Evolutionary conservation across 2,329 filamentous ascomycete genomes (phyloP).

Genomic region (Orbilia quercus): DNA sequence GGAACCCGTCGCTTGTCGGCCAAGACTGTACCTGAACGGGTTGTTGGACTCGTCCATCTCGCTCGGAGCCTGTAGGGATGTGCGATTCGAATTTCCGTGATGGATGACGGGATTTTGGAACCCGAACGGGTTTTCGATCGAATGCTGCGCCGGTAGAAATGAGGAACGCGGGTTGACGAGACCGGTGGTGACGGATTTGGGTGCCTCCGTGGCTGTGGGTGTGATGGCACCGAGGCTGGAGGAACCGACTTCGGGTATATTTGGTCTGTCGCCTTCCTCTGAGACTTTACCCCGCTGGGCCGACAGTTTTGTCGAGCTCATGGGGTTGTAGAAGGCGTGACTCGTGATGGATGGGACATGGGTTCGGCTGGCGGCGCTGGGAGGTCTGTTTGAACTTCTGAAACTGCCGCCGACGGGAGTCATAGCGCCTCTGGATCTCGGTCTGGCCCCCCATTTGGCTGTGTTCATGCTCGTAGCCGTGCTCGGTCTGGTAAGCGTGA

Average conservation of each 20-base stretch:
- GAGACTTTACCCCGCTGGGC: slow-evolving; percentile 76
- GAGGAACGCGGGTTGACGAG: slow-evolving; percentile 40
- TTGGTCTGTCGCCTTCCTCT: slow-evolving; percentile 64
- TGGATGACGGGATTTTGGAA: slow-evolving; percentile 44
- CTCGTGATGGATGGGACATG: slow-evolving; percentile 91
- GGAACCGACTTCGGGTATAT: slow-evolving; percentile 59
- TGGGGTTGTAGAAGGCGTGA: slow-evolving; percentile 92
- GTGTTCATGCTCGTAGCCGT: slow-evolving; percentile 58
- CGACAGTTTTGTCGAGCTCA: slow-evolving; percentile 95
- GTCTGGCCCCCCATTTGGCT: slow-evolving; percentile 58
- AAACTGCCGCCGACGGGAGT: slow-evolving; percentile 59
- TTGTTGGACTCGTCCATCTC: slow-evolving; percentile 52
- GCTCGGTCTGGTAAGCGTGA: slow-evolving; percentile 59
- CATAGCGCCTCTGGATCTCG: slow-evolving; percentile 58
- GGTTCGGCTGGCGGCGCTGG: slow-evolving; percentile 78
- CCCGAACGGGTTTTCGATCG: slow-evolving; percentile 44
- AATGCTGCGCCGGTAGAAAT: slow-evolving; percentile 30
- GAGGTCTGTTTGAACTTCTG: slow-evolving; percentile 67
- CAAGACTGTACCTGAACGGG: slow-evolving; percentile 52
- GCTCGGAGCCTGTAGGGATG: slow-evolving; percentile 45
- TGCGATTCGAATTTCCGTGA: slow-evolving; percentile 46
- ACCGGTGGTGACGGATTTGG: slow-evolving; percentile 32
- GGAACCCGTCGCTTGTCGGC: slow-evolving; percentile 48
- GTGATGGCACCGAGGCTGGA: slow-evolving; percentile 53
- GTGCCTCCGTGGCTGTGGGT: slow-evolving; percentile 17